Evolutionary conservation across 2,329 filamentous ascomycete genomes (phyloP), one percentile per base, ranked within the genome.

Genomic region (Botrytis squamosa): DNA sequence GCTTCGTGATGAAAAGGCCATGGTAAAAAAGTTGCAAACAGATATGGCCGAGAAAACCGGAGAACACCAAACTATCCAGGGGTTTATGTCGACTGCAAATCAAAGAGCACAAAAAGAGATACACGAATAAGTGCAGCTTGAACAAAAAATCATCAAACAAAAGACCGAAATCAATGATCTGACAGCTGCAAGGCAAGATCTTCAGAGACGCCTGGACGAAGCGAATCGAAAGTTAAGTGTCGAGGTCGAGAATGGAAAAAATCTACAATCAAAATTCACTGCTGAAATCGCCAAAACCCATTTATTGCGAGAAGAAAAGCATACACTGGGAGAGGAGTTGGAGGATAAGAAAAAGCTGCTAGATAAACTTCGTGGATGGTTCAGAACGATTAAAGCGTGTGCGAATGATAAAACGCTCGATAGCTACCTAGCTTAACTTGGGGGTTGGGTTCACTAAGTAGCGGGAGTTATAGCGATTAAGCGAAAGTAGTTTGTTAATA

Each of bases 141-240:
- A 14, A 14, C 18, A 2, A 57, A 3, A 57, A 29, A 16, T 6
- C 7, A 33, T 3, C 8, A 33, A 57, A 18, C 2, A n/a, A 18
- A 3, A 8, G 0, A 1, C n/a, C n/a, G 14, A 33, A 4, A 29
- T 0, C 9, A 5, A 57, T 57, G 16, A n/a, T 14, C 49, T 25
- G 25, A n/a, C 49, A 14, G 25, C 25, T 57, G n/a, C 2, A 6
- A 29, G 7, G n/a, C n/a, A 18, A 57, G 3, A 14, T 33, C 52
- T 29, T 29, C 3, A 16, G 16, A 55, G 12, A 29, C 2, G 18
- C 0, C n/a, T 55, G 25, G n/a, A 55, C 12, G n/a, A 55, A 55
- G 52, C 25, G 14, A 55, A 55, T 55, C 52, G 7, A 16, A 55
- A 55, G 0, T 29, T 55, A n/a, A 29, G n/a, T 7, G 16, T 14